Evolutionary conservation across 73 alveolate species (phyloP).

Genomic region (Paramecium bursaria): DNA sequence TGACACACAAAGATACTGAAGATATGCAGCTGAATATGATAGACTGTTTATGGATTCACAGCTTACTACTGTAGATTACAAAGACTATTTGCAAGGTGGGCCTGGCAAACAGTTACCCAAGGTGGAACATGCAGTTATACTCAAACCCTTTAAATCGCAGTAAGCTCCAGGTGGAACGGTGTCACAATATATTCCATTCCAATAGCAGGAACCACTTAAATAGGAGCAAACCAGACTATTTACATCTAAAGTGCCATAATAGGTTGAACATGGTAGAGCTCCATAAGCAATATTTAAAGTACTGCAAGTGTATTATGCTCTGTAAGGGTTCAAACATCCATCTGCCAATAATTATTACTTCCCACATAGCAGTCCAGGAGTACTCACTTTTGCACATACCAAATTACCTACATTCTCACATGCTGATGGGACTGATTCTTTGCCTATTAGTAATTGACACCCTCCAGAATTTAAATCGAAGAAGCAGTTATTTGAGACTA

Average conservation of each 20-base stretch:
- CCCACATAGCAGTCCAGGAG: not conserved
- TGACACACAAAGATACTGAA: not conserved
- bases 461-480: constrained; percentile 54
- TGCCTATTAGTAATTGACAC: not conserved
- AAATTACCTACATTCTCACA: not conserved
- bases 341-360: not conserved
- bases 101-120: not conserved
- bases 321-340: not conserved
- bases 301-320: not conserved
- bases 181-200: not conserved
- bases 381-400: not conserved
- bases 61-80: no score
- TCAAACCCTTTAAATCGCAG: not conserved
- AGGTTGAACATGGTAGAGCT: not conserved
- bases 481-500: not conserved
- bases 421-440: not conserved
- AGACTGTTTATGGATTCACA: no score
- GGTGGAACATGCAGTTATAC: not conserved
- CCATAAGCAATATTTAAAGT: not conserved
- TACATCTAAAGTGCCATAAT: not conserved
- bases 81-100: not conserved
- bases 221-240: not conserved
- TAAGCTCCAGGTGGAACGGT: not conserved
- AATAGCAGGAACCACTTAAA: not conserved
- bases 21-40: no score